Evolutionary conservation across 2,329 filamentous ascomycete species (phyloP), one percentile per base, ranked within the genome.

Genomic region (Sporothrix dimorphospora): DNA sequence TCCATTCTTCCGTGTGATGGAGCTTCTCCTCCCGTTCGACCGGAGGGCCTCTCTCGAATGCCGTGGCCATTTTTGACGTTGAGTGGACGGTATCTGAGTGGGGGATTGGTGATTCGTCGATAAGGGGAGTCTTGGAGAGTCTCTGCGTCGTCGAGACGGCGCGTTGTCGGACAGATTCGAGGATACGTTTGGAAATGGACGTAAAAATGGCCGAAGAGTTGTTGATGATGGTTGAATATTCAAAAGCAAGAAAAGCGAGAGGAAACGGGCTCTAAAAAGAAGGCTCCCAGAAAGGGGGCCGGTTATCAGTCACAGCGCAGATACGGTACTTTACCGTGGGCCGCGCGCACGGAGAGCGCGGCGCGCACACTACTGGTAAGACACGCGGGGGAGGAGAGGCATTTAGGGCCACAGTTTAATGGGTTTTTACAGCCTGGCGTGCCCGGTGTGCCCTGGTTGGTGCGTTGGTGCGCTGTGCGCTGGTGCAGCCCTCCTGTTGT

Each of bases 1-100:
- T 90, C 91, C 91, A 93, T 45, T 89, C 85, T 74, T 91, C 90
- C 73, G 72, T 69, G 49, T 65, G 67, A 4, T 71, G 55, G 47
- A 71, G 61, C 38, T 71, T 59, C 38, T 71, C 70, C 42, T 66
- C 63, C 42, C 49, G 40, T 24, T 66, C 42, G 24, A 66, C 63
- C 24, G 63, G 63, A n/a, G 63, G 40, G 42, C 40, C 40, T 30
- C 63, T 49, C 40, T 49, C 42, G 24, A 66, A 49, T n/a, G 42
- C 63, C 6, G 63, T 49, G 1, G 45, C 65, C 63, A 66, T 66
- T n/a, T n/a, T n/a, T n/a, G 14, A 14, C 19, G 21, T 7, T 8
- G 59, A n/a, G 38, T 9, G 61, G 42, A 34, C 16, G 55, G 55
- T n/a, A 34, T n/a, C n/a, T n/a, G 16, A 12, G 6, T 55, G 5